Evolutionary conservation across 1,139 yeast species (phyloP), one percentile per base, ranked within the genome.

Genomic region (Ashbya aceris): DNA sequence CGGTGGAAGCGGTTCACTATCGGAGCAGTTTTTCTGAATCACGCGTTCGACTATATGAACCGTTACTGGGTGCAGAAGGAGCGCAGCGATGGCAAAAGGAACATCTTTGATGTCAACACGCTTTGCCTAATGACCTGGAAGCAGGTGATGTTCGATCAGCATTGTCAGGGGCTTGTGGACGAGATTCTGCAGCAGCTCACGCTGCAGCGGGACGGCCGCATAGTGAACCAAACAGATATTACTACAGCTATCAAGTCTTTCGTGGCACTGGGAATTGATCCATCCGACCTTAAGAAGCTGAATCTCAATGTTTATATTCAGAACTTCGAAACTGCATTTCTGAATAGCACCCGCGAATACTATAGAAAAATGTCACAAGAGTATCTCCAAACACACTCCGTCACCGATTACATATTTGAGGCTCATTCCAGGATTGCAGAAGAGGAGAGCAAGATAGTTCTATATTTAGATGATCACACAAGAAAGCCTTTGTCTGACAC

Each of bases 41-140:
- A 93, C 62, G 93, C 93, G 27, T 86, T 91, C 60, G 95, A 89
- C 60, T 93, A 93, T 63, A 79, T 93, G 76, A 93, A 93, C 63
- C 76, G 97, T 50, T 91, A 91, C 65, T 93, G 98, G 98, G 96
- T 93, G 39, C 86, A 83, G 56, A 87, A 94, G 60, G 97, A 91
- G 63, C 75, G 97, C 56, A 84, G 89, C 35, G 97, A 91, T 60
- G 97, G 97, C n/a, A 77, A 86, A 55, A 74, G 89, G 50, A 87
- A 86, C 55, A 79, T 91, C 39, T 86, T 80, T 61, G 98, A 93
- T 62, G 94, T 93, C 31, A 81, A 85, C 57, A 87, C 96, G 1
- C 69, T 91, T 52, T 83, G 95, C 42, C 68, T 91, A 46, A 73
- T 87, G 50, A 81, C 86, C 42, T 93, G 99, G 99, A 81, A 84